Evolutionary conservation across 2,329 filamentous ascomycete species (phyloP), one percentile per base, ranked within the genome.

Genomic region (Clonostachys sp.): DNA sequence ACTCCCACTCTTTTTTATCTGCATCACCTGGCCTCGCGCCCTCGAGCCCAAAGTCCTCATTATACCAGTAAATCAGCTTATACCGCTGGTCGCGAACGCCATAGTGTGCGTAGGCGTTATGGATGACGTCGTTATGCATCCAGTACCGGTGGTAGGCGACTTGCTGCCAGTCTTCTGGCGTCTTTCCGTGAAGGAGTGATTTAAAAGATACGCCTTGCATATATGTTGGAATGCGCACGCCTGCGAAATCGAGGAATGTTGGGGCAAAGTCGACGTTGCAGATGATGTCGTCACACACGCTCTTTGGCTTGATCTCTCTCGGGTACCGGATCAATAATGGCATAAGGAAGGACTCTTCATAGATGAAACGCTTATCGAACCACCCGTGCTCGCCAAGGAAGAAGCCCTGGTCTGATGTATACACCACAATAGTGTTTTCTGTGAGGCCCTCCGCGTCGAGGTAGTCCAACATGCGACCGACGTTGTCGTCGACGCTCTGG

Each of bases 311-410:
- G 47, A 78, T 75, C 45, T 65, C 64, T 0, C 45, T 50, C 0
- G 76, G 75, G 42, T 73, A 75, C 0, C 71, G 66, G 9, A 75
- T 63, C 5, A 79, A 55, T 43, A 79, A 75, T 0, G 76, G 75
- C 76, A 80, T 79, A 57, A 79, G 75, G 60, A 80, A 79, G 13
- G 63, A 69, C 57, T 80, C 74, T 51, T 80, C 75, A 57, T 80
- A 80, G 71, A 80, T 78, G 57, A 80, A 78, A 4, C 76, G 70
- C 59, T 80, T 80, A 56, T 79, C 77, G 53, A 78, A 79, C 75
- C 75, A 80, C 46, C 76, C 75, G 50, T 80, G 77, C 49, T 80
- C 76, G 8, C 75, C 75, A 0, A 80, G 68, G 57, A 79, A 80
- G 61, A 79, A 79, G 6, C 76, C 77, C 50, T 79, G 75, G 51